A percentile compares a stretch with the other conserved stretches of the same genome.
Conservation (phyloP, 345 rosid species). For the Cardiospermum halicacabum region DNA sequence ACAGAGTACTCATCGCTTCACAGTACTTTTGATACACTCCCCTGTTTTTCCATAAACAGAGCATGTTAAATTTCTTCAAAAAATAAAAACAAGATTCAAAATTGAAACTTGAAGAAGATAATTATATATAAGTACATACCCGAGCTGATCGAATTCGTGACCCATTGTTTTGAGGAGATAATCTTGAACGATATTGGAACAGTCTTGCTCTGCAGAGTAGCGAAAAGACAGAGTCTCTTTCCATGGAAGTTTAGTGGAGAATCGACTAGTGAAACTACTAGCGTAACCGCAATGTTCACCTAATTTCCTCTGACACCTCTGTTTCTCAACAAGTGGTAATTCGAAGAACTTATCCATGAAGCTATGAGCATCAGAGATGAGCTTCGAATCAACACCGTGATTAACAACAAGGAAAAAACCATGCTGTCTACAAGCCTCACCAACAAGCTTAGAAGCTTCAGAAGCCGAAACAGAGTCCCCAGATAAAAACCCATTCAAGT, state of each 20-base stretch:
- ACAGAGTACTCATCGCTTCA: slow-evolving; percentile 78
- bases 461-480: slow-evolving; percentile 44
- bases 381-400: slow-evolving; percentile 67
- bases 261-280: slow-evolving; percentile 94
- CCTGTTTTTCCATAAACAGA: slow-evolving; percentile 24
- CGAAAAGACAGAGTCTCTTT: slow-evolving; percentile 89
- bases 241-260: slow-evolving; percentile 91
- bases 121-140: too few relatives aligned
- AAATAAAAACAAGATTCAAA: not conserved
- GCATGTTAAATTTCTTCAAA: too few relatives aligned
- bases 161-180: slow-evolving; percentile 66
- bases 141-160: slow-evolving; percentile 48
- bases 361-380: slow-evolving; percentile 59
- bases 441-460: slow-evolving; percentile 59
- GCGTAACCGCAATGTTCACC: slow-evolving; percentile 95
- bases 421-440: slow-evolving; percentile 68
- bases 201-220: slow-evolving; percentile 40
- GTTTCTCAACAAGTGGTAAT: slow-evolving; percentile 66
- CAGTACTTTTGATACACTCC: slow-evolving; percentile 75
- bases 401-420: slow-evolving; percentile 91
- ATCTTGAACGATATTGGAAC: slow-evolving; percentile 44
- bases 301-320: slow-evolving; percentile 62
- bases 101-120: too few relatives aligned
- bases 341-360: slow-evolving; percentile 71
- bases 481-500: slow-evolving; percentile 53